Evolutionary conservation across 2,329 filamentous ascomycete species (phyloP), one percentile per base, ranked within the genome.

Genomic region (Alternaria hordeiaustralica): DNA sequence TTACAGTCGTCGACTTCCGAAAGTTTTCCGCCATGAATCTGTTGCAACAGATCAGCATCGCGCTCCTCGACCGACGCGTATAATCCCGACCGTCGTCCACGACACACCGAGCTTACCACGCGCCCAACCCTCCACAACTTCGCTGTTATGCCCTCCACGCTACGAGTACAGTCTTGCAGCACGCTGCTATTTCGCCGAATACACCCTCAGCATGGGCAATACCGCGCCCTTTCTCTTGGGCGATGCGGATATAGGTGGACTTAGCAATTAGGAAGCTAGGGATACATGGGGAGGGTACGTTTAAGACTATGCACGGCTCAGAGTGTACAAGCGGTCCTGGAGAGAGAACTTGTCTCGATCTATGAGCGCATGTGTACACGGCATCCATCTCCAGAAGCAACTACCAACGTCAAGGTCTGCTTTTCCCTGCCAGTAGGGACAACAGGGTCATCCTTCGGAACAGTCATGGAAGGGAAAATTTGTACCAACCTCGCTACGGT

Each of bases 401-500:
- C 60, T 44, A 69, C 65, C 23, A 68, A 45, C 15, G 67, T 70
- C 36, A 64, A 41, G 5, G 44, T 30, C 51, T 68, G 67, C 58
- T 63, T 68, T 55, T 70, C 67, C 21, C 50, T 41, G 21, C 62
- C 49, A n/a, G 33, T 26, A 5, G 46, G 51, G 6, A 60, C 45
- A 41, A 43, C 30, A 41, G 55, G 45, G n/a, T 58, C 65, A 47
- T 57, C 46, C 5, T 49, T 18, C 6, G 51, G 57, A 10, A 60
- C 61, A 44, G 23, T 53, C 20, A 60, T 26, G 28, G 41, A 58
- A n/a, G 41, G 58, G 36, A 77, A 77, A 7, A 61, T 58, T 63
- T 78, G 73, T 3, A 71, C 54, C 25, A 75, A 28, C 12, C 73
- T 54, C 33, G 75, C 71, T 46, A 71, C 53, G 6, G 70, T 69